Percentiles rank a stretch among this genome's conserved stretches.
These are phyloP conservation scores for Paramecium octaurelia DNA, from an alignment of 73 alveolate species.

Conservation along the genomic window DNA sequence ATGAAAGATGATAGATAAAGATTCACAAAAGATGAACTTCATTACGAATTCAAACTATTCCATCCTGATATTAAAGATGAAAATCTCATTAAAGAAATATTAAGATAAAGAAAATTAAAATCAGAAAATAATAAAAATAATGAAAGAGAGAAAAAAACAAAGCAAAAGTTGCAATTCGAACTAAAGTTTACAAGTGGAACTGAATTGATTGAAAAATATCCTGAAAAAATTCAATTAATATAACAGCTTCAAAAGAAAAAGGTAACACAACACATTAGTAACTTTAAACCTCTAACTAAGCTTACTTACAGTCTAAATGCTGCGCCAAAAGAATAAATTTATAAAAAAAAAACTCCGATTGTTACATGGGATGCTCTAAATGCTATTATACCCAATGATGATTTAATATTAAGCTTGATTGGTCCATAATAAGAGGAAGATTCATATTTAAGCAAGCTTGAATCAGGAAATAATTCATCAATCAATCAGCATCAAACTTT, in stretches of 20 bases:
- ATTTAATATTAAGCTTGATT: background rate
- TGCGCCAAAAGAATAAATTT: background rate
- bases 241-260: background rate
- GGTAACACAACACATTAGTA: background rate
- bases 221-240: background rate
- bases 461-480: background rate
- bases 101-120: background rate
- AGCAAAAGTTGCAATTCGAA: background rate
- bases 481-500: background rate
- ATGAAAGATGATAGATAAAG: constrained; percentile 26
- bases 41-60: background rate
- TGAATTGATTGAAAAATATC: constrained; percentile 6
- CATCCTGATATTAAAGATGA: constrained; percentile 22
- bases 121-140: background rate
- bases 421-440: background rate
- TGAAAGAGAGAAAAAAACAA: background rate
- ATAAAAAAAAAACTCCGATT: background rate
- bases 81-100: background rate
- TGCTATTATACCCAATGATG: background rate
- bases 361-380: background rate
- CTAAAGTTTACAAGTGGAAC: background rate
- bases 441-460: background rate
- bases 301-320: background rate
- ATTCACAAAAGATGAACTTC: background rate
- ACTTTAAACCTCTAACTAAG: background rate